Percentiles rank a stretch among this genome's conserved stretches.
phyloP scores from a whole-genome alignment of 176 grass and related monocot species.

The Raddia guianensis region DNA sequence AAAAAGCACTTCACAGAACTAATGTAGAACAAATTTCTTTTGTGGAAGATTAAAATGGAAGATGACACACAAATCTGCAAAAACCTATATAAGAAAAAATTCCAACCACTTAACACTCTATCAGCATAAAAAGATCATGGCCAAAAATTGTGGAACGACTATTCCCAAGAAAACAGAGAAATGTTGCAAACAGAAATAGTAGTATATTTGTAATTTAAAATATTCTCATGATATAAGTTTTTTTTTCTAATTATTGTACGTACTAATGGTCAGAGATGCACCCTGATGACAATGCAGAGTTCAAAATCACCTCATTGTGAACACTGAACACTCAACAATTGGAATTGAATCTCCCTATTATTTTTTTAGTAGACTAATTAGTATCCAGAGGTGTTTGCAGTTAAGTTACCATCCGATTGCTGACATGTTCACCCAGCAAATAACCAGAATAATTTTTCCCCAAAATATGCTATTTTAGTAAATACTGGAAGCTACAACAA shows the following conservation, averaged over 20 bases:
- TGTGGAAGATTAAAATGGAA: neutral
- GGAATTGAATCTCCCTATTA: neutral
- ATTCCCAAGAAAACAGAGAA: neutral
- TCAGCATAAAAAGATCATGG: conserved; percentile 6
- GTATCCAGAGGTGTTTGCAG: neutral
- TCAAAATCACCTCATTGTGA: conserved; percentile 4
- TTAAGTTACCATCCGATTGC: neutral
- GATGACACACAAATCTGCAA: neutral
- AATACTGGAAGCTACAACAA: neutral
- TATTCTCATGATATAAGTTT: neutral
- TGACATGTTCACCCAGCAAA: neutral
- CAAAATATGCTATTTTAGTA: neutral
- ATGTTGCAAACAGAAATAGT: neutral
- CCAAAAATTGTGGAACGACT: neutral
- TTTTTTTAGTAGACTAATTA: neutral
- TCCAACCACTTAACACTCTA: neutral
- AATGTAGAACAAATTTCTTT: neutral
- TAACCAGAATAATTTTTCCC: neutral
- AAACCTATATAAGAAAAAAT: neutral
- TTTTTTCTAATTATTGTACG: neutral
- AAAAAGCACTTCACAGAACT: neutral
- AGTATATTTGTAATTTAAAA: neutral
- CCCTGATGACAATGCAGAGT: neutral
- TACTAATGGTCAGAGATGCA: neutral
- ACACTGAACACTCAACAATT: neutral